Evolutionary conservation across 2,329 filamentous ascomycete genomes (phyloP), one percentile per base, ranked within the genome.

Genomic region (Fusarium sp.): DNA sequence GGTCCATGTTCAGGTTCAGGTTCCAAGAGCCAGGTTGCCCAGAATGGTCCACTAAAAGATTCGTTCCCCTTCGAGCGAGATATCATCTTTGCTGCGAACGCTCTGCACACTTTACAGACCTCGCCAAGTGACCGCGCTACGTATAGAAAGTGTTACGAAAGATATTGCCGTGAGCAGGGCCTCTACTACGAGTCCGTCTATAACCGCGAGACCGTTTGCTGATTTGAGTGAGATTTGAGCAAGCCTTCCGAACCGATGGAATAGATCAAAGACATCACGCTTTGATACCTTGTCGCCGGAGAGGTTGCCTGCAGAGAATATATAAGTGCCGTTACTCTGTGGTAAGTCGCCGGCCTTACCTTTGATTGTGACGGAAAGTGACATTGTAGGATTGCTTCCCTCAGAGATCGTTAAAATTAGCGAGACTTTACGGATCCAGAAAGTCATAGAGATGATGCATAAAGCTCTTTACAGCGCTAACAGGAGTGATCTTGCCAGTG

Each of bases 211-310:
- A 2, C 96, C 96, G 78, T 97, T 98, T 2, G 94, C 94, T 69
- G 96, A 94, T 78, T 98, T 98, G 72, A 98, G 93, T 1, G 94
- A 97, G 62, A 98, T 96, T 77, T 99, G 96, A 3, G 94, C 95
- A 45, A 99, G 83, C 63, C 90, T 90, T 53, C 96, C 96, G 76
- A 93, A 94, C 57, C 85, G 86, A 75, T 94, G 89, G 76, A 99
- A 98, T n/a, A 95, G 85, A 75, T 97, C 91, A 79, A 97, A 98
- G 10, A 98, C 89, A 78, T 98, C 94, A 68, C 91, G 88, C 79
- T 98, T 98, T 8, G 93, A 96, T 15, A 97, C 94, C 75, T 94
- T 90, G 77, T 98, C 95, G 52, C 92, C 95, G 2, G 94, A 94
- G 12, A 99, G 85, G 76, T 98, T 99, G 54, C 94, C 94, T 93